Percentiles rank a stretch among this genome's conserved stretches.
Evolutionary conservation across 1,139 yeast genomes (phyloP).

Genomic region (Pichia sp.): DNA sequence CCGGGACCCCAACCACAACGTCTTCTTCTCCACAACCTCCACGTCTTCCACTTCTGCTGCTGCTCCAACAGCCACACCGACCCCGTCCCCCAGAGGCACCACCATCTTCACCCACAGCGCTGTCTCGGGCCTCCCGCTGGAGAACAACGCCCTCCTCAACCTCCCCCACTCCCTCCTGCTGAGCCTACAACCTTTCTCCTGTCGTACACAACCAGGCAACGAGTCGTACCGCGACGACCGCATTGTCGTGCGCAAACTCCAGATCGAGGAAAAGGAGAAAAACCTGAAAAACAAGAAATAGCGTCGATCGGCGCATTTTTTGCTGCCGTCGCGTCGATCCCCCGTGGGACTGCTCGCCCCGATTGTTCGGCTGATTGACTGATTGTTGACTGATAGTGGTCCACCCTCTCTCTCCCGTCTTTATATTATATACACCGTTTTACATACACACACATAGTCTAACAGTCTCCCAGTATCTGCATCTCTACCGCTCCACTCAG

Average conservation of each 20-base stretch:
- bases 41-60: background rate
- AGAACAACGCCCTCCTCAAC: conserved; percentile 8
- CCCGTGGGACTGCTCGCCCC: too few relatives aligned
- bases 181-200: background rate
- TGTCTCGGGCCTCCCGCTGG: background rate
- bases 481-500: too few relatives aligned
- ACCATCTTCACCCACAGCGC: conserved; percentile 8
- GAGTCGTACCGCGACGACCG: conserved; percentile 9
- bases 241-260: conserved; percentile 1
- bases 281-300: background rate
- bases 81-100: background rate
- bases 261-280: conserved; percentile 2
- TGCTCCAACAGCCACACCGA: conserved; percentile 1
- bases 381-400: background rate
- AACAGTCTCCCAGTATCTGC: too few relatives aligned
- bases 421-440: background rate
- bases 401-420: background rate
- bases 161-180: background rate
- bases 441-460: background rate
- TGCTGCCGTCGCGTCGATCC: too few relatives aligned
- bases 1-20: conserved; percentile 5
- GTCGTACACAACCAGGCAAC: background rate
- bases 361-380: background rate
- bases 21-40: conserved; percentile 16
- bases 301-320: background rate